Base-by-base conservation (phyloP, 768 basidiomycete species). In the Boletus rex-veris region DNA sequence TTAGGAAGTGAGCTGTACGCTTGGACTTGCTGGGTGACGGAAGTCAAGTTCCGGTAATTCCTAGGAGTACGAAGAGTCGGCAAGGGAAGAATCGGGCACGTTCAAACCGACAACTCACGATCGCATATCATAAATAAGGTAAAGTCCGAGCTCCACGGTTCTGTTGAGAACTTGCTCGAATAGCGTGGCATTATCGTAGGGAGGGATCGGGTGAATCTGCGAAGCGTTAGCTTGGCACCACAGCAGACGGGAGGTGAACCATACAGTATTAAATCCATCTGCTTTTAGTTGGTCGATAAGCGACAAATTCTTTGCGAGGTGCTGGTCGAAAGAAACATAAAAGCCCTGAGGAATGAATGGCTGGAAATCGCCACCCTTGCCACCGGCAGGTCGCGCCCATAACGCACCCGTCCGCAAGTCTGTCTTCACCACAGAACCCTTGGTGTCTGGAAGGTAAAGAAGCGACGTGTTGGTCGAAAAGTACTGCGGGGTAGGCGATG, bases 51-150 rank as follows among this genome's bases (percentile, higher is more conserved):
- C 74, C 77, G 77, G 68, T 90, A 90, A 4, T 76, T 76, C 76
- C 73, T 72, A 53, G 5, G 35, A 18, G 33, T 7, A 39, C n/a
- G n/a, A 19, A 24, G 8, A 3, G 24, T 16, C 15, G 11, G 24
- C 45, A 2, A 58, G 48, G 6, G 18, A 26, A 12, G 18, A 10
- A 28, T 7, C 33, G 33, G 33, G 14, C 4, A 10, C 21, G 30
- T 4, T 37, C 21, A 19, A 46, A 16, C 8, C 1, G 11, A 31
- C 19, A 7, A 49, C 73, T 42, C 28, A 81, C 80, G 67, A 69
- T 61, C 88, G 79, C 88, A 92, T 86, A 62, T 92, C 88, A 59
- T 88, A 91, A 77, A 91, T 83, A 31, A 92, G 68, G 61, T 85
- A 91, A 4, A 83, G 57, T 33, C 65, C 65, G 5, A 62, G 52